Evolutionary conservation across 108 stramenopile species (phyloP), one percentile per base, ranked within the genome.

Genomic region (Nitzschia inconspicua): DNA sequence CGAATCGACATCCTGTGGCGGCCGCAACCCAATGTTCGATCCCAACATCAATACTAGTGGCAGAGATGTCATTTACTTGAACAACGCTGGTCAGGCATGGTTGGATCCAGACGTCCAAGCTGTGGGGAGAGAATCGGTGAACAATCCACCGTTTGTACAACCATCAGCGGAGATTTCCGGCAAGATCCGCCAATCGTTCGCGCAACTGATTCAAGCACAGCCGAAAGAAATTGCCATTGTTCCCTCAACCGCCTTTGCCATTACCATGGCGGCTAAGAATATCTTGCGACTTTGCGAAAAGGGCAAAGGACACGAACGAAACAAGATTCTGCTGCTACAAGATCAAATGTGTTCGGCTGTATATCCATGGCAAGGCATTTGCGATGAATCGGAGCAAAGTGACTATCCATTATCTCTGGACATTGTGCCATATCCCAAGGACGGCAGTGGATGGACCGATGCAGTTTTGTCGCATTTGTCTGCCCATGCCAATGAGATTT

Each of bases 221-320:
- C 3, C 53, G 8, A 48, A 31, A 18, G 65, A 75, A 23, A 75
- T 82, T 52, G 81, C 81, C 34, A 75, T 82, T 16, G 41, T 72
- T 22, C 74, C 81, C 2, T 65, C 66, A 44, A 82, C 81, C 5
- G 77, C 73, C 6, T 82, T 77, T 72, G 81, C 81, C 14, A 78
- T 82, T 27, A 78, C 77, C 0, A 10, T 82, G 47, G 73, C 76
- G 13, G 81, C 81, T 5, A 54, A 60, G 26, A 82, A 82, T 54
- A 56, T 82, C 20, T 16, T 54, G n/a, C 19, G 47, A 2, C 11
- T 37, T 14, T 52, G 24, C 8, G 24, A 48, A 9, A 32, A 36
- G 2, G 20, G 2, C 19, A 27, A 57, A 13, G 4, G 3, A 10
- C 18, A 22, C 5, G 69, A 49, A 10, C 57, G 65, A 51, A n/a